A percentile compares a stretch with the other conserved stretches of the same genome.
Evolutionary conservation across 768 basidiomycete species (phyloP).

Genomic region (Tremella yokohamensis): DNA sequence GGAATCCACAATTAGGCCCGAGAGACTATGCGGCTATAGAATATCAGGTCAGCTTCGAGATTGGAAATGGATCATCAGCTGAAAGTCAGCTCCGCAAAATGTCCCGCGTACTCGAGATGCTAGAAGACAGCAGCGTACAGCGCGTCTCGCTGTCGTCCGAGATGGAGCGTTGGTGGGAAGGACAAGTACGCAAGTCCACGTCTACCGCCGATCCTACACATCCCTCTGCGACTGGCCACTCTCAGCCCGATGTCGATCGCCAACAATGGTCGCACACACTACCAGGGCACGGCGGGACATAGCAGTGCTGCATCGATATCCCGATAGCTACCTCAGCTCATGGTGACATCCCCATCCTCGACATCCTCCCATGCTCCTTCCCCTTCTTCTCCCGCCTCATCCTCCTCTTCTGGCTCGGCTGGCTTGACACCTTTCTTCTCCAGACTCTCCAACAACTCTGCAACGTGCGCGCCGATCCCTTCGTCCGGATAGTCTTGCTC

Average conservation of each 20-base stretch:
- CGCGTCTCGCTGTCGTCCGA: slow-evolving; percentile 35
- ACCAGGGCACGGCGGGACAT: slow-evolving; percentile 41
- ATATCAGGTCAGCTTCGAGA: slow-evolving; percentile 39
- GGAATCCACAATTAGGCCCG: slow-evolving; percentile 34
- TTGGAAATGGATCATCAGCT: not conserved
- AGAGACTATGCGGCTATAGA: slow-evolving; percentile 50
- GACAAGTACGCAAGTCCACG: slow-evolving; percentile 14
- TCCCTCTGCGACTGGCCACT: not conserved
- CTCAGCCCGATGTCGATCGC: not conserved
- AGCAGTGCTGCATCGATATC: slow-evolving; percentile 7
- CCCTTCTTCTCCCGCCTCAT: slow-evolving; percentile 65
- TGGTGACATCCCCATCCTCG: slow-evolving; percentile 54
- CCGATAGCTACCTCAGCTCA: slow-evolving; percentile 37
- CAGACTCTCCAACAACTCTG: slow-evolving; percentile 68
- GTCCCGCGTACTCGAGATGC: slow-evolving; percentile 45
- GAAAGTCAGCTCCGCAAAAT: slow-evolving; percentile 42
- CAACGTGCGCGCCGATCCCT: slow-evolving; percentile 69
- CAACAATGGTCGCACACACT: slow-evolving; percentile 32
- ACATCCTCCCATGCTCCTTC: slow-evolving; percentile 60
- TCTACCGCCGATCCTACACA: not conserved
- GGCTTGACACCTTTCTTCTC: slow-evolving; percentile 65
- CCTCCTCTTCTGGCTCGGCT: slow-evolving; percentile 59
- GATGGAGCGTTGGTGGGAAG: slow-evolving; percentile 46
- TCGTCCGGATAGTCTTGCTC: slow-evolving; percentile 71
- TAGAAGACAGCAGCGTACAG: slow-evolving; percentile 33